Evolutionary conservation across 805 yeast species (phyloP), one percentile per base, ranked within the genome.

Genomic region (Cyberlindnera sargentensis): DNA sequence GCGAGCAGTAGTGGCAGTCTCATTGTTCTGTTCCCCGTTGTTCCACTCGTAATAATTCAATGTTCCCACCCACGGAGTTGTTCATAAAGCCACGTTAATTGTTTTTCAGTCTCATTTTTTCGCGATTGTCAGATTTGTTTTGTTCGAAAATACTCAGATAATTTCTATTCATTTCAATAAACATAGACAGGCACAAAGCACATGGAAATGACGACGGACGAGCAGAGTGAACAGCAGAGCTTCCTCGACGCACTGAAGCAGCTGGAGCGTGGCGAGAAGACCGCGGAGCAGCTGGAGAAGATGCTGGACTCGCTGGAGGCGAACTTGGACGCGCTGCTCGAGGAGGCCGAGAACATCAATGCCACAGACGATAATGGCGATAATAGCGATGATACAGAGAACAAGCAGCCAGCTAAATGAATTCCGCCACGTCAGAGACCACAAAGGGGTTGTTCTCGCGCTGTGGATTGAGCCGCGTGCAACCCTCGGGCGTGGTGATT

Each of bases 361-460:
- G 20, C 20, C 8, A n/a, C 35, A 28, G 29, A 36, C 31, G 20
- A 15, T 26, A 26, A 35, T 24, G 20, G 6, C n/a, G 37, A 24
- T 26, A 26, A 35, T 24, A 20, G 6, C n/a, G 37, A 24, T 1
- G 25, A 20, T 26, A n/a, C 26, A 25, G 15, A 25, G 15, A 24
- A 24, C 7, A 28, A 24, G 37, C 7, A 34, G 36, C 6, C n/a
- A 34, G 28, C n/a, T 11, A 24, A 11, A 26, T 33, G 44, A 55
- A 49, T 4, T 51, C 55, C 1, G 53, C 50, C 45, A 73, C 76
- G 9, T 62, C 60, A 2, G 75, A 71, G 24, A 61, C 62, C 3
- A 67, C 63, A 55, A 89, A 88, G 24, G 98, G 98, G 57, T 93
- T 91, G 4, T 69, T 66, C 1, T 84, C 79, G 45, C 75, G 65